Base-by-base conservation (phyloP, 257 asterid species). In the Jasminum sambac region DNA sequence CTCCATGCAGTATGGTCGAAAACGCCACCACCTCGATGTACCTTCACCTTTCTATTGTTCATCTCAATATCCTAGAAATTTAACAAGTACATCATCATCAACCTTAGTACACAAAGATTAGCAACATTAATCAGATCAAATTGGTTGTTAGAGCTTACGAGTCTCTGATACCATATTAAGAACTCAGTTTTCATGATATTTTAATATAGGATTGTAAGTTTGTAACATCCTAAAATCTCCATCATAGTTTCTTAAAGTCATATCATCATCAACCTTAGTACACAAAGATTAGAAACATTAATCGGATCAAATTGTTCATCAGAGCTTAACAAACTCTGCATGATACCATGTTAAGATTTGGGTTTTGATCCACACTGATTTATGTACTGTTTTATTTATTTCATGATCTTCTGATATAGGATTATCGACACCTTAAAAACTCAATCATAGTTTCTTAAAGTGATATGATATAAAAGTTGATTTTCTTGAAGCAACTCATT, bases 1-100 rank as follows among this genome's bases (percentile, higher is more conserved):
- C 77, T 84, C 95, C 95, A 88, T 74, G 78, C 88, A 5, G 82
- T 80, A 64, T 46, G 72, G 23, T 73, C 76, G 58, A 86, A 84
- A 63, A 63, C 68, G 16, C 90, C 90, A 41, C 71, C 80, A 21
- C 86, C 79, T 66, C 74, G 79, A 46, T 78, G 82, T 30, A 84
- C 85, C 77, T 82, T 84, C 24, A 84, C 86, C 83, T 70, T 78
- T 68, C 95, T 73, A 76, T 86, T 88, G 83, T 86, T 88, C 71
- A 84, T 76, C 82, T 88, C 89, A 66, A 81, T 78, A 67, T 88
- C 95, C 95, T 88, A 74, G 50, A 73, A 55, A 57, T 73, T 61
- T 38, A 71, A 64, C 42, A 63, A 34, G 25, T 21, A 12, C 42
- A 64, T 60, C 70, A 66, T 72, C 48, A 74, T 63, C 71, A 75